These are phyloP conservation scores for Musa itinerans DNA, from an alignment of 176 grass and related monocot species.

Conservation along the genomic window DNA sequence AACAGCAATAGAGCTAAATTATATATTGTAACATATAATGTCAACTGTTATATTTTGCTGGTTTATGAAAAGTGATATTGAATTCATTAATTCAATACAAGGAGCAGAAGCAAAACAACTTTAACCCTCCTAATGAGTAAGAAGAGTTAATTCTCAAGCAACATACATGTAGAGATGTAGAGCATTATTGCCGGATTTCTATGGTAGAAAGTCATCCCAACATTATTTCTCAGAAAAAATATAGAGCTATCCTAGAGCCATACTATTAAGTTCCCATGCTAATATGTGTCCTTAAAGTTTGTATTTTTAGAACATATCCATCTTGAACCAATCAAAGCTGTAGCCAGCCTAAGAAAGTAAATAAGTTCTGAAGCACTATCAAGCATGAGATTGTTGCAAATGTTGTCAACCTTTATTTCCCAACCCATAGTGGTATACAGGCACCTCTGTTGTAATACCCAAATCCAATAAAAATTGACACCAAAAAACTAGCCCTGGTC, in stretches of 20 bases:
- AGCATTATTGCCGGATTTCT: neutral
- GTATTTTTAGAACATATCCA: neutral
- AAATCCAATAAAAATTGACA: neutral
- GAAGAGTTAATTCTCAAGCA: neutral
- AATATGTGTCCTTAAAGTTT: too few relatives aligned
- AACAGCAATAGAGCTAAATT: too few relatives aligned
- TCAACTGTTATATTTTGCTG: too few relatives aligned
- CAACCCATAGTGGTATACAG: neutral
- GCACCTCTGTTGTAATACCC: neutral
- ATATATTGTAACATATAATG: too few relatives aligned
- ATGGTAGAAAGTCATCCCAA: too few relatives aligned
- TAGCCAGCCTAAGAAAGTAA: neutral
- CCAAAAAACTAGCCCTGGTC: neutral
- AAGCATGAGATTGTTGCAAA: too few relatives aligned
- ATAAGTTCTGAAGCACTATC: neutral
- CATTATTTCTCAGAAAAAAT: too few relatives aligned
- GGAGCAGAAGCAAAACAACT: neutral
- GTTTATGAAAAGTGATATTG: neutral
- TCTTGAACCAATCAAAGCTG: neutral
- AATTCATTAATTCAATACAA: neutral
- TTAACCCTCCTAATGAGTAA: neutral
- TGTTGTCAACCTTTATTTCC: too few relatives aligned
- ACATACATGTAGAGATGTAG: neutral
- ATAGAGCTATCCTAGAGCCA: too few relatives aligned
- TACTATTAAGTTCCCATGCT: too few relatives aligned